Conservation (phyloP, 345 rosid species). For the Balakata baccata region DNA sequence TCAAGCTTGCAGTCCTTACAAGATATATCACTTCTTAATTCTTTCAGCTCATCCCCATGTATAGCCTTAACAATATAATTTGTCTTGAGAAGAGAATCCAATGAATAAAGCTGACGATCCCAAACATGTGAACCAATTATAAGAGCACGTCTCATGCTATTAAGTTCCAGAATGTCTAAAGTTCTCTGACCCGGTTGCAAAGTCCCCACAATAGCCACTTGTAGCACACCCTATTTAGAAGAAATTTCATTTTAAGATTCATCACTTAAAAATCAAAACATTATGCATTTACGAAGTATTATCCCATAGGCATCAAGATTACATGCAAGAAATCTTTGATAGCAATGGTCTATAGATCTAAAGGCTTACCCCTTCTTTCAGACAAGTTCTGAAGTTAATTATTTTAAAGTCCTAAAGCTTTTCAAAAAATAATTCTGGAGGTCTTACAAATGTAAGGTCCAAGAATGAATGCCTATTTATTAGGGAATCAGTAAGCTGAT, state of each 20-base stretch:
- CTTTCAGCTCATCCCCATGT: constrained; percentile 34
- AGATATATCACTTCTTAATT: constrained; percentile 23
- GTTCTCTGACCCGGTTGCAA: constrained; percentile 35
- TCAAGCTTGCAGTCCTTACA: constrained; percentile 32
- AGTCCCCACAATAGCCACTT: constrained; percentile 43
- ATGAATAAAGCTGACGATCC: constrained; percentile 67
- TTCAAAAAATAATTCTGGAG: too few species aligned
- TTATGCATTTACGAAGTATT: not conserved
- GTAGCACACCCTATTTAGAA: constrained; percentile 54
- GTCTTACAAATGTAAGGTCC: too few species aligned
- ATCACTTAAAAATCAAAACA: constrained; percentile 6
- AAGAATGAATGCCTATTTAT: too few species aligned
- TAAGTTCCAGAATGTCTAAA: constrained; percentile 78
- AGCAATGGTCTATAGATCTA: not conserved
- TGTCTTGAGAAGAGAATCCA: constrained; percentile 59
- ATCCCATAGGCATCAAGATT: not conserved
- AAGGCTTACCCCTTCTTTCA: not conserved
- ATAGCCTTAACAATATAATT: constrained; percentile 35
- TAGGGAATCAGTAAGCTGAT: too few species aligned
- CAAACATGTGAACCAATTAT: constrained; percentile 72
- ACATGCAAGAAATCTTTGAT: not conserved
- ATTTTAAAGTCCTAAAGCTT: too few species aligned
- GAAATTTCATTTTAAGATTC: constrained; percentile 8
- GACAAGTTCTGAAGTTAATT: too few species aligned
- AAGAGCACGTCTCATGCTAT: constrained; percentile 62